Base-by-base conservation (phyloP, 371 early-diverging fungal genomes). In the Parasitella parasitica region DNA sequence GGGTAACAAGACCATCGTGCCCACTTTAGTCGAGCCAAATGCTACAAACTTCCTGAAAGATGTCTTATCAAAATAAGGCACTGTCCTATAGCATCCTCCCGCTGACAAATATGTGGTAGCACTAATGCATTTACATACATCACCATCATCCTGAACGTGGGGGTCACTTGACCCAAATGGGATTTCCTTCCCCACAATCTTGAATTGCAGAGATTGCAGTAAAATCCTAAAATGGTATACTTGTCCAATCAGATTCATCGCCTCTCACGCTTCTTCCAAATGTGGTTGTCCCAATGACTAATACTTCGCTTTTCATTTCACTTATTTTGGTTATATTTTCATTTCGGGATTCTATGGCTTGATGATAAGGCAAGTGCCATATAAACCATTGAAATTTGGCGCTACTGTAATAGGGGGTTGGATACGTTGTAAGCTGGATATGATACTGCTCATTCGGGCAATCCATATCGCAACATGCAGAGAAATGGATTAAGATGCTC, bases 61-160 rank as follows among this genome's bases (percentile, higher is more conserved):
- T 56, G 51, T 51, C 63, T 63, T 51, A 51, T 63, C 57, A 27
- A 30, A 26, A 4, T 52, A 8, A 12, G 20, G 20, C 22, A 22
- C 53, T 52, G 39, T 22, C 67, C 67, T 61, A 57, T 67, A 18
- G 54, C 37, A 67, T 67, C 37, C 20, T 13, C 16, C 49, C 50
- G 67, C 67, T 67, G 62, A 67, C 67, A 67, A 67, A 67, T 67
- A 50, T 28, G 30, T 32, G 22, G 67, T 67, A 20, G 58, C 20
- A 67, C 67, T 61, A 62, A 51, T 16, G 37, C 57, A 24, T 53
- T 34, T 64, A 39, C 58, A 51, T 30, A 20, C 38, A n/a, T n/a
- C n/a, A n/a, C 32, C 2, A 12, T 30, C 32, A 35, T 27, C 12
- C 27, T 4, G 34, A 27, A 6, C 27, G 22, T 20, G 41, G 16